These are phyloP conservation scores for Croton setiger DNA, from an alignment of 441 rosid genomes.

Conservation along the genomic window DNA sequence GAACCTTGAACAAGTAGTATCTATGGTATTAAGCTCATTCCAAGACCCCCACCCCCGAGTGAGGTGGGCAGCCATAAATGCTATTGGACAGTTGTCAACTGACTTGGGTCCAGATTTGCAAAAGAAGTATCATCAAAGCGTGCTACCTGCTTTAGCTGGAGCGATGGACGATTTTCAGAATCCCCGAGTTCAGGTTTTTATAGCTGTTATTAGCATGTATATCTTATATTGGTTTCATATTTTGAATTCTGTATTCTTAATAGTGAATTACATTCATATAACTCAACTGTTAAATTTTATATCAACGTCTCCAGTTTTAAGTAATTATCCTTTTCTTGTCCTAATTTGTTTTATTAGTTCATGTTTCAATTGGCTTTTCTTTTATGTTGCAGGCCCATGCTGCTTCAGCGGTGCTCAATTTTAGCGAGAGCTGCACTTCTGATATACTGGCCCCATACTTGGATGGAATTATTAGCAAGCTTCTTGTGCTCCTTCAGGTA, in stretches of 20 bases:
- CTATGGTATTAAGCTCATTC: slow-evolving; percentile 72
- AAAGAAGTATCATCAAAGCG: slow-evolving; percentile 68
- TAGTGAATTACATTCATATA: too few species aligned
- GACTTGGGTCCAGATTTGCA: slow-evolving; percentile 97
- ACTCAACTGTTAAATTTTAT: background rate
- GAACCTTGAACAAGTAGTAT: slow-evolving; percentile 63
- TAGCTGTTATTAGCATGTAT: background rate
- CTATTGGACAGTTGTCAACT: slow-evolving; percentile 84
- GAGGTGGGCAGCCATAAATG: slow-evolving; percentile 93
- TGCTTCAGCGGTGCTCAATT: slow-evolving; percentile 90
- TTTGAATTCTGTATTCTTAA: background rate
- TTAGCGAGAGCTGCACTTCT: slow-evolving; percentile 90
- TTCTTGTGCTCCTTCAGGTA: slow-evolving; percentile 84
- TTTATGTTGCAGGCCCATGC: slow-evolving; percentile 70
- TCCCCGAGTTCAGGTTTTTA: slow-evolving; percentile 83
- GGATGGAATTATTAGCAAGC: slow-evolving; percentile 81
- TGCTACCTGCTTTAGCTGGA: slow-evolving; percentile 74
- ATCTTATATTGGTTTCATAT: background rate
- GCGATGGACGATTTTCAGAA: slow-evolving; percentile 92
- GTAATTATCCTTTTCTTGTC: background rate
- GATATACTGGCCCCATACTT: slow-evolving; percentile 76
- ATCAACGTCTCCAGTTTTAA: background rate
- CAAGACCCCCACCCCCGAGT: slow-evolving; percentile 79
- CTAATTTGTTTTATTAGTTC: background rate
- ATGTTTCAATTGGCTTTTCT: background rate